Evolutionary conservation across 768 basidiomycete species (phyloP).

Genomic region (Termitomyces sp.): DNA sequence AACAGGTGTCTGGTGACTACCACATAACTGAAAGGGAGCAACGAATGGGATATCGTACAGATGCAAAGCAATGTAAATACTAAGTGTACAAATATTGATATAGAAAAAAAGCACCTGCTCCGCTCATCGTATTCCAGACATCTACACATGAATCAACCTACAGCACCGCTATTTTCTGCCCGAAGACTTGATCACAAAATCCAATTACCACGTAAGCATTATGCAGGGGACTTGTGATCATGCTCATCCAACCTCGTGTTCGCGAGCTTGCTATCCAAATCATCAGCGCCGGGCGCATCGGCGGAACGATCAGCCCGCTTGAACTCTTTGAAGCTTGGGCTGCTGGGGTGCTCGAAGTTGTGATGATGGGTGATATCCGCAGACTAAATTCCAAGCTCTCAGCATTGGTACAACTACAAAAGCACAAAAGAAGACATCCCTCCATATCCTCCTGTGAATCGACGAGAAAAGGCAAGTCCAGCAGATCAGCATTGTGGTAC

Average conservation of each 20-base stretch:
- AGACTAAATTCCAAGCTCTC: slow-evolving; percentile 16
- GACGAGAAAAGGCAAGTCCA: background rate
- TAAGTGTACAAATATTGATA: background rate
- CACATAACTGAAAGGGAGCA: background rate
- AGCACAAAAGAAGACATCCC: slow-evolving; percentile 8
- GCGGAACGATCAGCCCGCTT: slow-evolving; percentile 22
- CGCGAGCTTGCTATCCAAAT: slow-evolving; percentile 24
- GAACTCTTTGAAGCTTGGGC: slow-evolving; percentile 1
- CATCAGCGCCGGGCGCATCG: slow-evolving; percentile 9
- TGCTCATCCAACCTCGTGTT: slow-evolving; percentile 21
- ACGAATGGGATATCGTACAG: background rate
- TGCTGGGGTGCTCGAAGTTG: slow-evolving; percentile 19
- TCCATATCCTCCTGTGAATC: slow-evolving; percentile 28
- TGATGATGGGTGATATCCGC: slow-evolving; percentile 46
- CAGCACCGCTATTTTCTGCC: background rate
- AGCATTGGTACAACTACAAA: slow-evolving; percentile 6
- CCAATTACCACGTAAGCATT: background rate
- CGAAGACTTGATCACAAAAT: background rate
- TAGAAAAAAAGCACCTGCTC: background rate
- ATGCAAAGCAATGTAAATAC: background rate
- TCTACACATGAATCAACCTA: no score
- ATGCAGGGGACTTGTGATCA: slow-evolving; percentile 2
- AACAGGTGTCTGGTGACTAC: background rate
- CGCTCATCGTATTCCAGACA: no score
- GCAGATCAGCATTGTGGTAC: background rate